Evolutionary conservation across 805 yeast species (phyloP).

Genomic region (Candida sonorensis): DNA sequence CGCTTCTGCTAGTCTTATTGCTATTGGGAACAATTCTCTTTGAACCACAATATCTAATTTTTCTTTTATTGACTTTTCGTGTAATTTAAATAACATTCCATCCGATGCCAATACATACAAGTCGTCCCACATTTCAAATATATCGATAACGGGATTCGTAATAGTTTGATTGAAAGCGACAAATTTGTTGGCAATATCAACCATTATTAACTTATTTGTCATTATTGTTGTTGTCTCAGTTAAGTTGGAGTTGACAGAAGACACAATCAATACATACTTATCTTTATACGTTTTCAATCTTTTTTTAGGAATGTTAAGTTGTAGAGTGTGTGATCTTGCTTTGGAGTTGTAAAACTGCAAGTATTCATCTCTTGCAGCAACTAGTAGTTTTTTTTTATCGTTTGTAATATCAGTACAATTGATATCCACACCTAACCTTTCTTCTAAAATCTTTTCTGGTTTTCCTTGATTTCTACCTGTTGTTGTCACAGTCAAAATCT

Average conservation of each 20-base stretch:
- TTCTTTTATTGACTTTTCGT: slow-evolving; percentile 59
- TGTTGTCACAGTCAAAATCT: slow-evolving; percentile 64
- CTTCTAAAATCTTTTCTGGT: slow-evolving; percentile 42
- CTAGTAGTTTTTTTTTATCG: slow-evolving; percentile 28
- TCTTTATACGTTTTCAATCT: slow-evolving; percentile 35
- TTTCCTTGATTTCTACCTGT: slow-evolving; percentile 72
- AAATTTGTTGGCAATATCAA: slow-evolving; percentile 66
- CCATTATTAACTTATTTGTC: slow-evolving; percentile 53
- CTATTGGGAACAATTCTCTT: slow-evolving; percentile 65
- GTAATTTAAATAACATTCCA: slow-evolving; percentile 63
- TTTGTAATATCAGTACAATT: slow-evolving; percentile 36
- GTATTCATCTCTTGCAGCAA: slow-evolving; percentile 61
- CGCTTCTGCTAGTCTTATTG: slow-evolving; percentile 56
- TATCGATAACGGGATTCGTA: slow-evolving; percentile 54
- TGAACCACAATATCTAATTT: slow-evolving; percentile 64
- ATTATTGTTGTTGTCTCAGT: slow-evolving; percentile 15
- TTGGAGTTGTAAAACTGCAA: slow-evolving; percentile 54
- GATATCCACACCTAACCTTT: slow-evolving; percentile 41
- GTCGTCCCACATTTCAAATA: slow-evolving; percentile 51
- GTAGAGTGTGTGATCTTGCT: slow-evolving; percentile 47
- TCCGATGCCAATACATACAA: slow-evolving; percentile 62
- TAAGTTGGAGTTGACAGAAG: slow-evolving; percentile 36
- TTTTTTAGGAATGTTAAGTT: slow-evolving; percentile 51
- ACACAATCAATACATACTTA: slow-evolving; percentile 53
- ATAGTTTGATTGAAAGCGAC: slow-evolving; percentile 64